A percentile compares a stretch with the other conserved stretches of the same genome.
phyloP scores from a whole-genome alignment of 1,284 basidiomycete genomes.

The Phylloboletellus chloephorus region DNA sequence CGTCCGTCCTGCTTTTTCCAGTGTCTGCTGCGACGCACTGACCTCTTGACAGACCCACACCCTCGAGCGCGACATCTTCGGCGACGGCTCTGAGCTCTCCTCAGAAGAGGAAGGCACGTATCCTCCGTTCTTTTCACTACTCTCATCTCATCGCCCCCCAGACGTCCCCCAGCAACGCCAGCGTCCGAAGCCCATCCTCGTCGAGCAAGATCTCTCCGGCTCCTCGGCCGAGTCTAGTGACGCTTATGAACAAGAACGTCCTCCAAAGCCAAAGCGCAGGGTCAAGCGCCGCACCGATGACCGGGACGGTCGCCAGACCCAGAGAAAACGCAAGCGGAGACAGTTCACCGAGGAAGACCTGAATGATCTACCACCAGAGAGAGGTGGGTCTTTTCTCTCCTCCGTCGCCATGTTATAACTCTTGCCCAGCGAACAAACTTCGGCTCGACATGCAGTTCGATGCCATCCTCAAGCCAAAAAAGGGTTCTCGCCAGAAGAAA shows the following conservation, averaged over 20 bases:
- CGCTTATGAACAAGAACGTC: constrained; percentile 58
- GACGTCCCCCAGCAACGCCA: constrained; percentile 34
- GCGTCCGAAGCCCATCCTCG: constrained; percentile 24
- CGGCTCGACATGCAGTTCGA: constrained; percentile 73
- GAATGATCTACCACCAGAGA: constrained; percentile 61
- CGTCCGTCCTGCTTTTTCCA: constrained; percentile 5
- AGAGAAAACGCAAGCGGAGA: constrained; percentile 42
- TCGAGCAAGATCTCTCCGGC: constrained; percentile 40
- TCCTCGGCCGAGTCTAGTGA: constrained; percentile 64
- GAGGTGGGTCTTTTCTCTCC: constrained; percentile 46
- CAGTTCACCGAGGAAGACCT: constrained; percentile 57
- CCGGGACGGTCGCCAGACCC: constrained; percentile 36
- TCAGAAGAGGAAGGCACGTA: constrained; percentile 60
- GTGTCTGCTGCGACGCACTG: neutral
- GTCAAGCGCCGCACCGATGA: constrained; percentile 22
- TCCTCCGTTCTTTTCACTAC: neutral
- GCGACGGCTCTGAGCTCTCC: constrained; percentile 71
- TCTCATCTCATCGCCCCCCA: constrained; percentile 8
- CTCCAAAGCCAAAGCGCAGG: constrained; percentile 23
- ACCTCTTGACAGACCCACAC: constrained; percentile 23
- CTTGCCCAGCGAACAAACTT: constrained; percentile 50
- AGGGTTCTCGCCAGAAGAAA: constrained; percentile 58
- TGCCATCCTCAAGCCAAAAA: constrained; percentile 79
- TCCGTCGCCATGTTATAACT: constrained; percentile 1
- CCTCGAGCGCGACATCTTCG: constrained; percentile 68